Conservation (phyloP, 2,329 filamentous ascomycete genomes). For the Xylariaceae sp. region DNA sequence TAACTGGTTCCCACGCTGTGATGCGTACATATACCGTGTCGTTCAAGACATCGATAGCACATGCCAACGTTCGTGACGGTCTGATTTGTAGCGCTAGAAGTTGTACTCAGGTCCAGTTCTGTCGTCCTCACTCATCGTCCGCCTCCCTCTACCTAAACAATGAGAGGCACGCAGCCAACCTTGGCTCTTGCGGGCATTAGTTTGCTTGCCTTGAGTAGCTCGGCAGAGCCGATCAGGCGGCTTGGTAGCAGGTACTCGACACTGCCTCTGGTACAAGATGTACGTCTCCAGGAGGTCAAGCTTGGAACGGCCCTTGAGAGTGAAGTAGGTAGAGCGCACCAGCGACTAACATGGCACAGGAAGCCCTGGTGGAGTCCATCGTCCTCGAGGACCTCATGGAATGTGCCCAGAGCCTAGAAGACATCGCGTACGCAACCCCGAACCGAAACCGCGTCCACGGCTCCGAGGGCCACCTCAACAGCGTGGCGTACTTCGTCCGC, state of each 20-base stretch:
- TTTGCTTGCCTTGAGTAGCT: slow-evolving; percentile 16
- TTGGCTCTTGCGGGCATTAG: slow-evolving; percentile 13
- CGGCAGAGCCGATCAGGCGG: slow-evolving; percentile 14
- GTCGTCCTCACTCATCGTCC: no score
- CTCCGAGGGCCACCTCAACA: slow-evolving; percentile 30
- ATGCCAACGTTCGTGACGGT: no score
- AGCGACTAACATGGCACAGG: slow-evolving; percentile 8
- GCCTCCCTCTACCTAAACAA: no score
- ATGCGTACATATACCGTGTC: no score
- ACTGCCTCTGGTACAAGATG: slow-evolving; percentile 19
- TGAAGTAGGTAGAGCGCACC: slow-evolving; percentile 6
- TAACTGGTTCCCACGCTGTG: no score
- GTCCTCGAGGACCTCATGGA: slow-evolving; percentile 21
- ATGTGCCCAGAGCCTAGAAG: slow-evolving; percentile 26
- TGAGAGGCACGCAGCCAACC: slow-evolving; percentile 2
- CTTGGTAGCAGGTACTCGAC: slow-evolving; percentile 5
- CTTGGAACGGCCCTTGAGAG: background rate
- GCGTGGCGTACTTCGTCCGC: slow-evolving; percentile 29
- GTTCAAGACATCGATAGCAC: no score
- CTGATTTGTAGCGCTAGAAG: no score
- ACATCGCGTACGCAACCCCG: slow-evolving; percentile 27
- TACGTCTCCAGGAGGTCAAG: slow-evolving; percentile 6
- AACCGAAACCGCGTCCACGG: slow-evolving; percentile 29
- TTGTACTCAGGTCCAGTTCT: no score
- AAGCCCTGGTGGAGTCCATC: slow-evolving; percentile 21